Conservation (phyloP, 225 moss, liverwort and hornwort species). For the Climacium dendroides region DNA sequence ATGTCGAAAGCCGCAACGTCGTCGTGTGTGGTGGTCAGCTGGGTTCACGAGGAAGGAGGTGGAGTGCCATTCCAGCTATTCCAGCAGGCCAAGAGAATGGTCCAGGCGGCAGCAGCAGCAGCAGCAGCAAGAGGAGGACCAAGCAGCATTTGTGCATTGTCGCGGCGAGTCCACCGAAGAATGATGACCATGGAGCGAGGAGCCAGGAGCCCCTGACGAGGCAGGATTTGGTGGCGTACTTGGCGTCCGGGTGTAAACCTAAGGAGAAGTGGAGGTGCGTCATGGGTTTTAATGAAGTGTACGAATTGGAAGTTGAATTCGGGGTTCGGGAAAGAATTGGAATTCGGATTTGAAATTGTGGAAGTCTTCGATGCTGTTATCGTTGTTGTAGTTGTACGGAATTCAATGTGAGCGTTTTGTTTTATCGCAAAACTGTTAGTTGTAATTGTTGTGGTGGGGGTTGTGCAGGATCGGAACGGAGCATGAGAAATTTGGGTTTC, state of each 20-base stretch:
- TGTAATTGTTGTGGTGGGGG: not conserved
- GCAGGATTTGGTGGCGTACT: slow-evolving; percentile 65
- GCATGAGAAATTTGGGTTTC: slow-evolving; percentile 96
- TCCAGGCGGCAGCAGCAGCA: not conserved
- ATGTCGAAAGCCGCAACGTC: not conserved
- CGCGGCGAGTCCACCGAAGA: slow-evolving; percentile 68
- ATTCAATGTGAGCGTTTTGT: not conserved
- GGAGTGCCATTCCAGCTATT: not conserved
- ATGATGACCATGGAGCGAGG: slow-evolving; percentile 29
- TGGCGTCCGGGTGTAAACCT: slow-evolving; percentile 91
- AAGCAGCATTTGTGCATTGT: slow-evolving; percentile 14
- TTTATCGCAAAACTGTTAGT: not conserved
- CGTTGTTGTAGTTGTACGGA: not conserved
- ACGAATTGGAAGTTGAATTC: not conserved
- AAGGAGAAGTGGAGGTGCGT: slow-evolving; percentile 84
- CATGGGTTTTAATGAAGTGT: not conserved
- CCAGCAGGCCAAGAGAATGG: not conserved
- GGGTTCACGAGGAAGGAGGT: not conserved
- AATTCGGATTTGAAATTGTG: slow-evolving; percentile 12
- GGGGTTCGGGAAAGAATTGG: not conserved
- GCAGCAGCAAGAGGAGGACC: not conserved
- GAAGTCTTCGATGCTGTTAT: not conserved
- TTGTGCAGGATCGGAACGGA: slow-evolving; percentile 87
- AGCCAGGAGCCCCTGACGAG: slow-evolving; percentile 49
- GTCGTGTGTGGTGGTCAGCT: not conserved